Evolutionary conservation across 345 rosid genomes (phyloP).

Genomic region (Erucastrum elatum): DNA sequence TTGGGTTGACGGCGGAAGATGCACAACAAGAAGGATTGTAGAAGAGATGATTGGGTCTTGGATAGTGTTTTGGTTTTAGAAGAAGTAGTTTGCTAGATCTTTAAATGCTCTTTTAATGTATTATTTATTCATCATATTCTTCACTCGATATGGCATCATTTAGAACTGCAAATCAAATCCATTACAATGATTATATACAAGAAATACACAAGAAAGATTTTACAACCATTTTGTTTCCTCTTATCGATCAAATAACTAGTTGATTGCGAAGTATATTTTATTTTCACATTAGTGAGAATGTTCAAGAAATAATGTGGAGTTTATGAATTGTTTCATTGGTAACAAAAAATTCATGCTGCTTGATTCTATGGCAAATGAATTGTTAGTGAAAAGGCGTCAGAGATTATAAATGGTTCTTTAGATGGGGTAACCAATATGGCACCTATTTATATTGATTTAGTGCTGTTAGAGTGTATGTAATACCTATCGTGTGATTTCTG

Average conservation of each 20-base stretch:
- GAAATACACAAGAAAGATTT: background rate
- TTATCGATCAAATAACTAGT: background rate
- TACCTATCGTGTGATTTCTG: too few species aligned
- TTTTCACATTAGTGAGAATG: background rate
- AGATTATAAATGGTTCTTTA: too few species aligned
- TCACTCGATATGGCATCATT: background rate
- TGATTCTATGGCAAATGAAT: too few species aligned
- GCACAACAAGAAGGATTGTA: background rate
- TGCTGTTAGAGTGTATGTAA: too few species aligned
- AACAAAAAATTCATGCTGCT: background rate
- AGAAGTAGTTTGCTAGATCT: background rate
- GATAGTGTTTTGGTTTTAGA: background rate
- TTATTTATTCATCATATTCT: background rate
- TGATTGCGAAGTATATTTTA: too few species aligned
- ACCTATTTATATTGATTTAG: too few species aligned
- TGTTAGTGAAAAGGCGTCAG: too few species aligned
- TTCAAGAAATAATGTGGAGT: background rate
- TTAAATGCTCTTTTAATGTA: too few species aligned
- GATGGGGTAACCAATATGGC: too few species aligned
- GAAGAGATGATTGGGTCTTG: background rate
- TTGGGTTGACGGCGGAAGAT: background rate
- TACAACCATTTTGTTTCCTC: background rate
- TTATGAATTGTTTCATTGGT: background rate
- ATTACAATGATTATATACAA: too few species aligned
- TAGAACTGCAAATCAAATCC: background rate